A percentile compares a stretch with the other conserved stretches of the same genome.
Evolutionary conservation across 306 rosid species (phyloP).

Genomic region (Abrus pulchellus): DNA sequence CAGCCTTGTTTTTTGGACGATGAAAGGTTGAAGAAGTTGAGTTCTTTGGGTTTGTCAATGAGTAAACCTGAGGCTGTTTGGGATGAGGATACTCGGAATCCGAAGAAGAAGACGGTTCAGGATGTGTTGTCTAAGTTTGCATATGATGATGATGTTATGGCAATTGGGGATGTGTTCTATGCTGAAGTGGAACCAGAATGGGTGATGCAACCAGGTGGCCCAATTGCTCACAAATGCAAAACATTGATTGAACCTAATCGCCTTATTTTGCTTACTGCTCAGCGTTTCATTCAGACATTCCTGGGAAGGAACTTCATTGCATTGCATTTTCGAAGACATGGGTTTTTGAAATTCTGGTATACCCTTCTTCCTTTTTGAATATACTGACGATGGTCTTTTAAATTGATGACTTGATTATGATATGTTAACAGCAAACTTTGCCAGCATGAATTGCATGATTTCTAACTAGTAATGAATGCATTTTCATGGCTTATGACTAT

Average conservation of each 20-base stretch:
- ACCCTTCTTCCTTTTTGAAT: conserved; percentile 32
- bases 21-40: conserved; percentile 73
- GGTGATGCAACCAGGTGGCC: conserved; percentile 97
- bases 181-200: conserved; percentile 84
- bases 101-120: conserved; percentile 72
- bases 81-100: conserved; percentile 76
- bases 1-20: conserved; percentile 81
- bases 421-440: conserved; percentile 19
- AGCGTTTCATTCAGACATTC: conserved; percentile 96
- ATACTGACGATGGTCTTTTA: neutral
- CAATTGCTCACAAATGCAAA: conserved; percentile 88
- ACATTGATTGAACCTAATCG: conserved; percentile 84
- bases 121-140: conserved; percentile 76
- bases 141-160: conserved; percentile 78
- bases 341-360: conserved; percentile 97
- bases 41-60: conserved; percentile 70
- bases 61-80: conserved; percentile 74
- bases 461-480: conserved; percentile 21
- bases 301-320: conserved; percentile 85
- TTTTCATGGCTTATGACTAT: conserved; percentile 5
- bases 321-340: conserved; percentile 91
- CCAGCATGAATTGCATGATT: conserved; percentile 29
- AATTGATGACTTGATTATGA: conserved; percentile 35
- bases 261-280: conserved; percentile 86
- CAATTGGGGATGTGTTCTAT: conserved; percentile 90